Evolutionary conservation across 1,284 basidiomycete genomes (phyloP), one percentile per base, ranked within the genome.

Genomic region (Trichosporon faecale): DNA sequence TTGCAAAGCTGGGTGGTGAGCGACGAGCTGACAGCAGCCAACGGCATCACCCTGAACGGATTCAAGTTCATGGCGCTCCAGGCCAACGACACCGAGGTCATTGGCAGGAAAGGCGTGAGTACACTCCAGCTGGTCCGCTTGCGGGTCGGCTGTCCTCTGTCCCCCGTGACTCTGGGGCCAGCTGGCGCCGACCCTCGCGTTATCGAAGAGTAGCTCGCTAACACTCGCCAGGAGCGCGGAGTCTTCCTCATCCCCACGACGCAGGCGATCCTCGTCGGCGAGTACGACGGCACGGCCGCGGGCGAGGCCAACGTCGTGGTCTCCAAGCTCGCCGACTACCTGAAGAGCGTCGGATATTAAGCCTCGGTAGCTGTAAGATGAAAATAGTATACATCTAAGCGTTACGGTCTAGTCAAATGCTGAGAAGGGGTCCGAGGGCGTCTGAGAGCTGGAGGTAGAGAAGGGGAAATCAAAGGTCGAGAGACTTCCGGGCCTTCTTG

Each of bases 161-260:
- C 9, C 9, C 4, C 4, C 31, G 31, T 33, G 9, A 33, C 4
- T 33, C 31, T 33, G 11, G 35, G 35, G 35, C 11, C 35, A 37
- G 35, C 35, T 14, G 12, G 11, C 11, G 35, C 35, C 14, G 35
- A 12, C 23, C 5, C 29, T 29, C 1, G 3, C 0, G 7, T 12
- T 18, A n/a, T n/a, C n/a, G n/a, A n/a, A n/a, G 18, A 25, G 25
- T 21, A 7, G 29, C 16, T 23, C 25, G 52, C 57, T 70, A 66
- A 74, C 67, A 25, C 35, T 2, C 8, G 2, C 27, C 79, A 96
- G 94, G 88, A 87, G 31, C 89, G 93, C 81, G 96, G 95, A 1
- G 88, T 88, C 70, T 85, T 94, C 72, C 80, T 95, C 73, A 91
- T 94, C 70, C 93, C 94, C 87, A 98, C 95, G 29, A 91, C 88